Percentiles rank a stretch among this genome's conserved stretches.
Evolutionary conservation across 257 asterid genomes (phyloP).

Genomic region (Rubia yunnanensis): DNA sequence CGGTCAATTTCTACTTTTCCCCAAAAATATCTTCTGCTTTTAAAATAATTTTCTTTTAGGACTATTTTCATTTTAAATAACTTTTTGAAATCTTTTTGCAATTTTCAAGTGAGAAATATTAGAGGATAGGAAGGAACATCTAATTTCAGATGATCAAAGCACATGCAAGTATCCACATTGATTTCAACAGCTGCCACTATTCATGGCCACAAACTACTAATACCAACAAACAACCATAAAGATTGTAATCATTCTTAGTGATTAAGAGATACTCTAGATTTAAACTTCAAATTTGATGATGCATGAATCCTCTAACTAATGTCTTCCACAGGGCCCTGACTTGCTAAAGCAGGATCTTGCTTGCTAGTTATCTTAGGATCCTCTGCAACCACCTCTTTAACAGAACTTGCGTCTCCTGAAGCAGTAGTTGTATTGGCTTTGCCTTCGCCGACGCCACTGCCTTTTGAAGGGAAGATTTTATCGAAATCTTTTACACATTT

Average conservation of each 20-base stretch:
- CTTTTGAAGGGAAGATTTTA: conserved; percentile 31
- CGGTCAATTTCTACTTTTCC: too few species aligned
- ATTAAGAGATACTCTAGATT: conserved; percentile 24
- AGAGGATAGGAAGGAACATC: too few species aligned
- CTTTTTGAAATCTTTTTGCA: too few species aligned
- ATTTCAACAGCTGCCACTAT: neutral
- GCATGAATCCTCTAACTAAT: conserved; percentile 49
- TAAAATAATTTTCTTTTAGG: too few species aligned
- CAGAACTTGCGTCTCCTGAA: conserved; percentile 37
- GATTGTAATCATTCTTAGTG: neutral
- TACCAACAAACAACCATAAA: neutral
- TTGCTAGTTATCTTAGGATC: conserved; percentile 65
- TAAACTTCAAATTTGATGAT: conserved; percentile 47
- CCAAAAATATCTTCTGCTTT: too few species aligned
- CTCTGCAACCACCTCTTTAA: conserved; percentile 55
- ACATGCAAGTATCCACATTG: too few species aligned
- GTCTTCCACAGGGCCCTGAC: conserved; percentile 45
- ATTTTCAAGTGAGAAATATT: too few species aligned
- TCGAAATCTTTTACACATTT: conserved; percentile 26
- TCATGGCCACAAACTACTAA: neutral
- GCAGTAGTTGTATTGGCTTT: conserved; percentile 18
- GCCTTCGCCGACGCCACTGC: neutral
- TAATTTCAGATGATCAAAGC: too few species aligned
- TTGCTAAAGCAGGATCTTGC: conserved; percentile 46
- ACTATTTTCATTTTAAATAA: too few species aligned